phyloP scores from a whole-genome alignment of 257 asterid genomes.

The Lycium barbarum region DNA sequence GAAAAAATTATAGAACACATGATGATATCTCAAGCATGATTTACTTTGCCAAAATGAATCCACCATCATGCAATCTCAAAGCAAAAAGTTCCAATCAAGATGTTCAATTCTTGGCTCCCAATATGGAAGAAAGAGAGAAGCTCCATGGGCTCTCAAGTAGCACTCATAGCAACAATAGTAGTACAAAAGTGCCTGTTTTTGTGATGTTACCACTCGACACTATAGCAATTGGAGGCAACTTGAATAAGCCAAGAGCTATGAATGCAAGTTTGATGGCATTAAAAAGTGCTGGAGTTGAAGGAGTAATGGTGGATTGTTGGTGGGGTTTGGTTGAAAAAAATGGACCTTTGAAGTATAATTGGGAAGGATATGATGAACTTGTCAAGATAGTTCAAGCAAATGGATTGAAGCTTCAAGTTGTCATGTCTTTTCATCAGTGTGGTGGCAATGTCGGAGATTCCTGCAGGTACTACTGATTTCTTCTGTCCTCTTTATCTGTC shows the following conservation, averaged over 20 bases:
- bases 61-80: slow-evolving; percentile 52
- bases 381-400: slow-evolving; percentile 67
- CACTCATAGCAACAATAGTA: slow-evolving; percentile 42
- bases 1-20: slow-evolving; percentile 46
- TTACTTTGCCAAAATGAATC: slow-evolving; percentile 57
- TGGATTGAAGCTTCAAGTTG: slow-evolving; percentile 88
- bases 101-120: slow-evolving; percentile 37
- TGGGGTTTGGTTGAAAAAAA: slow-evolving; percentile 97
- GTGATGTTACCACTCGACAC: slow-evolving; percentile 97
- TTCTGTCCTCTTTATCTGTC: background rate
- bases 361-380: slow-evolving; percentile 94
- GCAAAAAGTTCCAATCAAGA: slow-evolving; percentile 54
- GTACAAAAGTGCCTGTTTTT: slow-evolving; percentile 74
- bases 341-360: slow-evolving; percentile 80
- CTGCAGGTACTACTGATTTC: slow-evolving; percentile 59
- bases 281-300: slow-evolving; percentile 86
- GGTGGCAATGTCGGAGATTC: slow-evolving; percentile 96
- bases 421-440: slow-evolving; percentile 96
- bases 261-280: slow-evolving; percentile 89
- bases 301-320: slow-evolving; percentile 96
- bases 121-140: slow-evolving; percentile 53
- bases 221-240: slow-evolving; percentile 54
- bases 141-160: slow-evolving; percentile 48
- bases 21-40: slow-evolving; percentile 59
- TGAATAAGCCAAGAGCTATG: slow-evolving; percentile 81